These are phyloP conservation scores for Fusarium sp. DNA, from an alignment of 2,329 filamentous ascomycete genomes.

Conservation along the genomic window DNA sequence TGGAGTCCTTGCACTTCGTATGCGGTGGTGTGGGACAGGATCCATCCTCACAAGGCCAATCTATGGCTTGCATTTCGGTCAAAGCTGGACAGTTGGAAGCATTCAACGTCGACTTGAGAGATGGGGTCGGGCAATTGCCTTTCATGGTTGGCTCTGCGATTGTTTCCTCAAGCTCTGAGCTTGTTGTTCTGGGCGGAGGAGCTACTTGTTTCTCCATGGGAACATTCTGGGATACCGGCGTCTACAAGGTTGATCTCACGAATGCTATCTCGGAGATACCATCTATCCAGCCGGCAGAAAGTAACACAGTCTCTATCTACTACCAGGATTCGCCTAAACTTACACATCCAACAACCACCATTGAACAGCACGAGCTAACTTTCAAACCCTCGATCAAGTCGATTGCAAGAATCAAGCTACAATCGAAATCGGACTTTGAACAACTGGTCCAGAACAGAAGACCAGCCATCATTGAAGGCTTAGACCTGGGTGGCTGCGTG, in stretches of 20 bases:
- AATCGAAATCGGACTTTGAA: constrained; percentile 68
- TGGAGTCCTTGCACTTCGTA: constrained; percentile 39
- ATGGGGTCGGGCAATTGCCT: constrained; percentile 55
- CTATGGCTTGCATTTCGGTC: constrained; percentile 37
- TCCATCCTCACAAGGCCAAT: constrained; percentile 46
- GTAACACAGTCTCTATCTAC: constrained; percentile 13
- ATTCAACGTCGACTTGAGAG: constrained; percentile 6
- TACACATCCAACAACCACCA: constrained; percentile 24
- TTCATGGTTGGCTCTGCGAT: constrained; percentile 78
- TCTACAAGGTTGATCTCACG: constrained; percentile 56
- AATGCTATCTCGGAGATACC: background rate
- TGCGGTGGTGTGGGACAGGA: constrained; percentile 51
- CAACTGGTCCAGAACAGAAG: constrained; percentile 66
- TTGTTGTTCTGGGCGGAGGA: constrained; percentile 80
- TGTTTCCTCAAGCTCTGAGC: constrained; percentile 58
- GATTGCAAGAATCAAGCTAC: constrained; percentile 66
- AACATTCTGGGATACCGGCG: constrained; percentile 80
- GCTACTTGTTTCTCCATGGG: constrained; percentile 93
- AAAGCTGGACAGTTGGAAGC: constrained; percentile 46
- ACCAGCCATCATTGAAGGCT: constrained; percentile 70
- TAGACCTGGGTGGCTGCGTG: constrained; percentile 75
- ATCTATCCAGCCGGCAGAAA: background rate
- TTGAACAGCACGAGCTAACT: background rate
- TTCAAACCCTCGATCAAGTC: constrained; percentile 39
- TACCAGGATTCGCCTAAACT: constrained; percentile 48